Evolutionary conservation across 108 stramenopile species (phyloP), one percentile per base, ranked within the genome.

Genomic region (Fistulifera pelliculosa): DNA sequence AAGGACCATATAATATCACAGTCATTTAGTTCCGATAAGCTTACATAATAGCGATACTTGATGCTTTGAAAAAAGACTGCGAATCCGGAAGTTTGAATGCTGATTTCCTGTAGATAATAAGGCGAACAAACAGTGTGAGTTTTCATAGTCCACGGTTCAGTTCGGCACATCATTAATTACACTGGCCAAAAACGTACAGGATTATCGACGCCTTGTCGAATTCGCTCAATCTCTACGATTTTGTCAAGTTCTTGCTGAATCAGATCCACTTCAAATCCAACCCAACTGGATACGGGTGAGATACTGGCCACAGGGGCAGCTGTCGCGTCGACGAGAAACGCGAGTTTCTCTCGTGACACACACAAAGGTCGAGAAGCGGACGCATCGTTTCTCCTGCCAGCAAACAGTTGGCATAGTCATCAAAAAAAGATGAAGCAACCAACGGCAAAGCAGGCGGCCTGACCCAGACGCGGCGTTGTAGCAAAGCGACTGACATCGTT

Each of bases 321-420:
- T 3, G 80, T 86, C 17, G 80, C 76, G 58, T 87, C 85, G 28
- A 81, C 76, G 17, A 87, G 52, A 44, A 81, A 87, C 7, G 85
- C 70, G 1, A 81, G 54, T 50, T 83, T 83, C 62, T 87, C 81
- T 8, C 85, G 68, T 8, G 64, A 66, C 11, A 83, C 54, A 15
- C 48, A 48, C 13, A 75, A 27, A 60, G 50, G 60, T 87, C 85
- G 1, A 70, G 40, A 10, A 87, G 41, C 2, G 81, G 77, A 2
- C 79, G 61, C 79, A 87, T 79, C 6, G 75, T 66, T 38, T 68
- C 50, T 39, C 85, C 85, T 11, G 73, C 74, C 16, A 87, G 62
- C 21, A 87, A 51, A 10, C 58, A 62, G 55, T 81, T 87, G 62
- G 77, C 58, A 62, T 81, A 81, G 47, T 87, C 75, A 54, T 76